Percentiles rank a stretch among this genome's conserved stretches.
phyloP scores from a whole-genome alignment of 2,329 filamentous ascomycete species.

The Ambrosiella beaveri region DNA sequence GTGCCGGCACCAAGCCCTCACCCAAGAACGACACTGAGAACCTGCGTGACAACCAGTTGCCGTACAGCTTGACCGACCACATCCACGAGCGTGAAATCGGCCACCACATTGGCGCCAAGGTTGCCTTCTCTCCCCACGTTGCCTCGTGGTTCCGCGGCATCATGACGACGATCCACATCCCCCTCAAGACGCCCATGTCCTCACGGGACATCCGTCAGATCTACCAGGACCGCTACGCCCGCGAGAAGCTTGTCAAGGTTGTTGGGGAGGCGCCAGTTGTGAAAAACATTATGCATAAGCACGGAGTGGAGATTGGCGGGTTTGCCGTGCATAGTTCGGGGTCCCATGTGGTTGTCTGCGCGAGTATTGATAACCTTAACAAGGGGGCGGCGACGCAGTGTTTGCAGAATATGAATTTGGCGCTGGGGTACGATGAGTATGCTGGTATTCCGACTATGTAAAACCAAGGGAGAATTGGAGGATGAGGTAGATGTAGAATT shows the following conservation, averaged over 20 bases:
- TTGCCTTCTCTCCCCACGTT: constrained; percentile 85
- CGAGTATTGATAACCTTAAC: constrained; percentile 81
- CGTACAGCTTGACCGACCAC: constrained; percentile 83
- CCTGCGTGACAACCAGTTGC: constrained; percentile 73
- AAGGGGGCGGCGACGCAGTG: constrained; percentile 91
- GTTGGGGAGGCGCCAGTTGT: constrained; percentile 75
- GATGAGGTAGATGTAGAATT: neutral
- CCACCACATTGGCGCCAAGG: constrained; percentile 51
- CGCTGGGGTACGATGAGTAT: constrained; percentile 76
- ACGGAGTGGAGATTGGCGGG: constrained; percentile 83
- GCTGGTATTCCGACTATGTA: constrained; percentile 57
- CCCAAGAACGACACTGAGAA: constrained; percentile 82
- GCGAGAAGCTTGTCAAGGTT: constrained; percentile 88
- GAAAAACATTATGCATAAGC: constrained; percentile 67
- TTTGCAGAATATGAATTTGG: constrained; percentile 87
- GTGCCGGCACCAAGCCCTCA: constrained; percentile 83
- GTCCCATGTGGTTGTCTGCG: constrained; percentile 84
- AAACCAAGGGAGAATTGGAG: neutral
- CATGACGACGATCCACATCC: constrained; percentile 77
- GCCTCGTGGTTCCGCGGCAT: constrained; percentile 97
- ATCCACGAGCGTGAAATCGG: constrained; percentile 89
- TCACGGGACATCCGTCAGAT: constrained; percentile 83
- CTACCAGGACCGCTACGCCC: constrained; percentile 91
- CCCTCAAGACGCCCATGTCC: constrained; percentile 69
- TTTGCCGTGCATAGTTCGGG: constrained; percentile 85